A percentile compares a stretch with the other conserved stretches of the same genome.
These are phyloP conservation scores for Phytophthora syringae DNA, from an alignment of 352 stramenopile species.

Conservation along the genomic window DNA sequence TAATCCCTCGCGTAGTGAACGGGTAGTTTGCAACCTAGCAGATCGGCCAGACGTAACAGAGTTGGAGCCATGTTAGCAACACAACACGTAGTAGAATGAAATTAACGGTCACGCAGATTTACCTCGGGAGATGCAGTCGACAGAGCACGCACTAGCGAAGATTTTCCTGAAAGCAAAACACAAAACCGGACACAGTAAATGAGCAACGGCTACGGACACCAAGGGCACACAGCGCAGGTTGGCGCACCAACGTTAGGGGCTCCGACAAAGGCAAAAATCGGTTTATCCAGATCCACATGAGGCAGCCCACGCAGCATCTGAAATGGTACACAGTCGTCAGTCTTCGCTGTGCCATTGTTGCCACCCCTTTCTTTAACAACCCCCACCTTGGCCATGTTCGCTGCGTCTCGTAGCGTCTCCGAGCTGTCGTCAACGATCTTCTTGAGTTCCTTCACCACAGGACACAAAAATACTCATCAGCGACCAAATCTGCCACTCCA, in stretches of 20 bases:
- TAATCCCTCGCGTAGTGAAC: conserved; percentile 89
- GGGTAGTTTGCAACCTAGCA: conserved; percentile 86
- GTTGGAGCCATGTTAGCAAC: background rate
- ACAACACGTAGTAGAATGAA: too few relatives aligned
- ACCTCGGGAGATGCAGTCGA: conserved; percentile 87
- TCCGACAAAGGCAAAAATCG: conserved; percentile 87
- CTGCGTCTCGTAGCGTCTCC: conserved; percentile 48
- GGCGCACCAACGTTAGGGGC: conserved; percentile 83
- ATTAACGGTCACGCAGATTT: background rate
- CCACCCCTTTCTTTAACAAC: background rate
- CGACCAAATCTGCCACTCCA: background rate
- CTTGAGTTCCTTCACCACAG: conserved; percentile 42
- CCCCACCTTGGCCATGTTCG: conserved; percentile 68
- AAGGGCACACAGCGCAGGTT: background rate
- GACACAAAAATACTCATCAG: background rate
- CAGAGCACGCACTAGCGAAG: conserved; percentile 77
- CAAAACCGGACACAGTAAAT: background rate
- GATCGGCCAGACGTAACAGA: conserved; percentile 2
- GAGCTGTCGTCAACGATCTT: conserved; percentile 54
- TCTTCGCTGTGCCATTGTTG: background rate
- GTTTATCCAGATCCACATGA: conserved; percentile 78
- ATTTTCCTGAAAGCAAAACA: conserved; percentile 65
- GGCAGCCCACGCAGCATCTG: conserved; percentile 78
- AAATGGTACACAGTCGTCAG: background rate
- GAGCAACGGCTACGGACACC: background rate